Base-by-base conservation (phyloP, 257 asterid species). In the Nicotiana knightiana region DNA sequence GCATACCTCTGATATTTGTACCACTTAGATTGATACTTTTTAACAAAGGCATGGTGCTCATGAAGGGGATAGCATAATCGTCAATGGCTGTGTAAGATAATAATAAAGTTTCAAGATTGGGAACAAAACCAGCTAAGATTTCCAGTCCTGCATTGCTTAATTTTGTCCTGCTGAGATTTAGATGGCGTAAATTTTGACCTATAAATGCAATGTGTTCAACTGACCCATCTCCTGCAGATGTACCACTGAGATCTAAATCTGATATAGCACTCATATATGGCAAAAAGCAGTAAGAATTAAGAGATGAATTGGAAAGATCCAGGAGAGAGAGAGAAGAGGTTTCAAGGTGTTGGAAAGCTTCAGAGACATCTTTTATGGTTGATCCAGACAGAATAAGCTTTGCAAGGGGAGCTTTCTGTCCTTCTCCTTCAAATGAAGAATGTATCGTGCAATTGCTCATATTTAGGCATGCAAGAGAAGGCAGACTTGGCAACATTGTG, bases 401-500 rank as follows among this genome's bases (percentile, higher is more conserved):
- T 87, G 85, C 83, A 84, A 91, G 59, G 67, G 39, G 84, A 83
- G 93, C 90, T 89, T 88, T 85, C 53, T 65, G 88, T 64, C 88
- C 93, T 82, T 79, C 89, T 82, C 88, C 93, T 70, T 87, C 86
- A 37, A 88, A 90, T 57, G 94, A 67, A 79, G 93, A 88, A 82
- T 86, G 88, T 86, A 96, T 77, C 8, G 90, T 88, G 87, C 98
- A 96, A 88, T 91, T 93, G 82, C 98, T 94, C 97, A 94, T 91
- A 93, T 94, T 90, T 82, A 96, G 90, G 87, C 54, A 86, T 39
- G 86, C 70, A 77, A 96, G 93, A 35, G 95, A 92, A 79, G 88
- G 79, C 82, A 96, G 67, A 84, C 82, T 71, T 3, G 97, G 97
- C 84, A 96, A 84, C 84, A 71, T 77, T 43, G 97, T 93, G 24